Evolutionary conservation across 2,329 filamentous ascomycete species (phyloP), one percentile per base, ranked within the genome.

Genomic region (Ambrosiella beaveri): DNA sequence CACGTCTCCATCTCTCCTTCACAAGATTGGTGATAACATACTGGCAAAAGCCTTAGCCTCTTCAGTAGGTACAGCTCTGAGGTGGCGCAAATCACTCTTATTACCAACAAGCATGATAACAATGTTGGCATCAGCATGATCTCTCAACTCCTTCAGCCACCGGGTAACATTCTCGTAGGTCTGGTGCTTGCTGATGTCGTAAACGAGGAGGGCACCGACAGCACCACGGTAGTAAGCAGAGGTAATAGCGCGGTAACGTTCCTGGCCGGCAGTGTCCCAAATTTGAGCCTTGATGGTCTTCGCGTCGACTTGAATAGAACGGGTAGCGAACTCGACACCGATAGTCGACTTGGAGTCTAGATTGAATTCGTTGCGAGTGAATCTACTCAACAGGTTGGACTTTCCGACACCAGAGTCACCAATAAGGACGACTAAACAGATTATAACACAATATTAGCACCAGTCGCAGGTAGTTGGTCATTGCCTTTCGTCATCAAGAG

Each of bases 231-330:
- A 98, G 78, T 98, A 98, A 65, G 93, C 93, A 61, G 93, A 96
- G 66, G 93, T 98, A 72, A 98, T 98, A 71, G 93, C 93, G 71
- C 94, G 88, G 78, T 97, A 98, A 71, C 93, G 86, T 75, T 98
- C 93, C 77, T 98, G 93, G 65, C 93, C 93, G 65, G 93, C 93
- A 61, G 93, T 98, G 77, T 98, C 93, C 93, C 94, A 98, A 68
- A 98, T 98, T 78, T 98, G 93, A 66, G 93, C 93, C 80, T 98
- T 98, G 83, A 98, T 98, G 63, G 93, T 98, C 81, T 98, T 98
- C 69, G 87, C 86, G 74, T 98, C 93, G 68, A 98, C 93, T 75
- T 97, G 91, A 71, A 98, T 98, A 65, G 89, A 96, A 64, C 93
- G 85, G 66, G 93, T 98, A 67, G 94, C 93, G 71, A 98, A 98